These are phyloP conservation scores for Xylaria curta DNA, from an alignment of 495 filamentous ascomycete species.

Conservation along the genomic window DNA sequence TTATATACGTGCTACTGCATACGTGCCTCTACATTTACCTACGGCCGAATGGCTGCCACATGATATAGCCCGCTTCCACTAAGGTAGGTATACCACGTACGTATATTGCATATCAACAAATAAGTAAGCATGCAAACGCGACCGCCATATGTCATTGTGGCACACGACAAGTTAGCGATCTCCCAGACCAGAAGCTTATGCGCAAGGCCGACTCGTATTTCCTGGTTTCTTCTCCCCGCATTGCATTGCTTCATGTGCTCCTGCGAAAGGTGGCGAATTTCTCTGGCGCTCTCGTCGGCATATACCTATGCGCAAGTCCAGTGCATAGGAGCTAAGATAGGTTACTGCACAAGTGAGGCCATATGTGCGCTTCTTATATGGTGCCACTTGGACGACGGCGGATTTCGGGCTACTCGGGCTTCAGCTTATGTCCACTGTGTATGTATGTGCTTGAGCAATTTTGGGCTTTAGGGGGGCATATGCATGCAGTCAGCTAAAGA, in stretches of 20 bases:
- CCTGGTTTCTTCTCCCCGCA: slow-evolving; percentile 3
- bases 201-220: neutral
- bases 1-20: neutral
- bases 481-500: slow-evolving; percentile 18
- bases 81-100: neutral
- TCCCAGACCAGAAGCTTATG: slow-evolving; percentile 9
- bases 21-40: slow-evolving; percentile 1
- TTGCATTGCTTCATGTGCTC: slow-evolving; percentile 9
- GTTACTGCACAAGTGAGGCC: slow-evolving; percentile 8
- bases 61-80: neutral
- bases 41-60: slow-evolving; percentile 15
- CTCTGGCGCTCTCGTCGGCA: neutral
- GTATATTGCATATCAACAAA: neutral
- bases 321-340: neutral
- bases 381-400: neutral
- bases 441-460: neutral
- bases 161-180: neutral
- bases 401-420: slow-evolving; percentile 4
- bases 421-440: neutral
- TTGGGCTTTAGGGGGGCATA: slow-evolving; percentile 20
- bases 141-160: slow-evolving; percentile 20
- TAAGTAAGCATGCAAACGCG: neutral
- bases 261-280: neutral
- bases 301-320: neutral
- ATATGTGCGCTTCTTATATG: slow-evolving; percentile 5